Evolutionary conservation across 345 rosid genomes (phyloP), one percentile per base, ranked within the genome.

Genomic region (Gossypium stocksii): DNA sequence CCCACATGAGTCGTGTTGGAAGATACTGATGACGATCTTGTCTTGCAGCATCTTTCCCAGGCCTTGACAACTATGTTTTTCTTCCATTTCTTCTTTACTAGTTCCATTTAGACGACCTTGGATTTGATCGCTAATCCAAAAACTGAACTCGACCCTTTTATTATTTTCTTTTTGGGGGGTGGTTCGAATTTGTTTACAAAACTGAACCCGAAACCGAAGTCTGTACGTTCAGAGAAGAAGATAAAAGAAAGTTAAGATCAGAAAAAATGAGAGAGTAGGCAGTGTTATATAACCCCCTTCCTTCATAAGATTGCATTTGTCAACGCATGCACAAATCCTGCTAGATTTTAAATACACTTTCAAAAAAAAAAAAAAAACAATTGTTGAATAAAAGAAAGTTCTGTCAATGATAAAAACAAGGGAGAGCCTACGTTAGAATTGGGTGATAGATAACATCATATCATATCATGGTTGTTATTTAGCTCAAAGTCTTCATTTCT

Each of bases 11-110:
- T 13, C n/a, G 54, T 82, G 46, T 46, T 76, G 22, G 57, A 17
- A 2, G 74, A 57, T 2, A 4, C 1, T 4, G 68, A 23, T 19
- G 76, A n/a, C 41, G 41, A 34, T 67, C 15, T 12, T 25, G 66
- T 17, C 8, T 68, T 22, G 25, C 83, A 83, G 84, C 91, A 78
- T 52, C 87, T 81, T 70, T 83, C 80, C 97, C 97, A 91, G 41
- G 91, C 87, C 74, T 80, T 84, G 67, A 23, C 6, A 13, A 93
- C 78, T 53, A 87, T 75, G 43, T 79, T 87, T 72, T 84, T 81
- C 81, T 84, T 88, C 71, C 11, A 77, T 59, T 82, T 81, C 61
- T 19, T 80, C 72, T 38, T 72, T 0, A 19, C 48, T 45, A 29
- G 3, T 19, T 86, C 88, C 91, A 88, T 86, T 23, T 17, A 29